These are phyloP conservation scores for Penicillium malachiteum DNA, from an alignment of 495 filamentous ascomycete genomes.

Conservation along the genomic window DNA sequence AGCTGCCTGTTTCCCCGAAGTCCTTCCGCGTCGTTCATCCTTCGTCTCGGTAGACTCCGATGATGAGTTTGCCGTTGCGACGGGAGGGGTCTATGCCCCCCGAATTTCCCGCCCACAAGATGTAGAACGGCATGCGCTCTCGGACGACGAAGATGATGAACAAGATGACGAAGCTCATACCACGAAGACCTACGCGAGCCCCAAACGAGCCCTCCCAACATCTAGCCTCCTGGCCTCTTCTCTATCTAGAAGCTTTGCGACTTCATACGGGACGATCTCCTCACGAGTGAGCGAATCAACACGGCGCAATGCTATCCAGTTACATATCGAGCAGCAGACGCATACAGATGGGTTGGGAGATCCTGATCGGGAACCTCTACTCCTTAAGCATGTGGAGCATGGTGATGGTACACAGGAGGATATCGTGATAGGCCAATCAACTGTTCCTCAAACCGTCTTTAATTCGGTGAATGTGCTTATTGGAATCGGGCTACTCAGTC, in stretches of 20 bases:
- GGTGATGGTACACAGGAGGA: conserved; percentile 83
- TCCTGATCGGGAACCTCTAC: conserved; percentile 71
- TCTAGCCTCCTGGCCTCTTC: conserved; percentile 47
- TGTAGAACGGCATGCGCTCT: conserved; percentile 30
- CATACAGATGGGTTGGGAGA: conserved; percentile 46
- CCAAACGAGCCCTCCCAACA: conserved; percentile 20
- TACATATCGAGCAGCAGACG: conserved; percentile 71
- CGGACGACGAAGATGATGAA: conserved; percentile 21
- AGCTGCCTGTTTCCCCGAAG: conserved; percentile 84
- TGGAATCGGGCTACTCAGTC: conserved; percentile 82
- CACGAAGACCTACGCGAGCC: background rate
- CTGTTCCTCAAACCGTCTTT: conserved; percentile 91
- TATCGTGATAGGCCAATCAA: conserved; percentile 86
- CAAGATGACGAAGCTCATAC: conserved; percentile 3
- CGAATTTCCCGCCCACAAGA: conserved; percentile 11
- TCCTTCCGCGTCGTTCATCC: conserved; percentile 70
- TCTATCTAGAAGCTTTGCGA: conserved; percentile 68
- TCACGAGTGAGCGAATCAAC: conserved; percentile 66
- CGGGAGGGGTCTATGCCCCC: conserved; percentile 22
- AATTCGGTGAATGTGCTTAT: conserved; percentile 96
- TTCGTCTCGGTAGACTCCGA: conserved; percentile 59
- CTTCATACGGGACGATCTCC: conserved; percentile 74
- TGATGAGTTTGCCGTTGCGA: conserved; percentile 40
- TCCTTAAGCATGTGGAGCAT: conserved; percentile 80
- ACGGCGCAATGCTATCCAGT: conserved; percentile 66